Base-by-base conservation (phyloP, 2,329 filamentous ascomycete genomes). In the Penicillium sp. region DNA sequence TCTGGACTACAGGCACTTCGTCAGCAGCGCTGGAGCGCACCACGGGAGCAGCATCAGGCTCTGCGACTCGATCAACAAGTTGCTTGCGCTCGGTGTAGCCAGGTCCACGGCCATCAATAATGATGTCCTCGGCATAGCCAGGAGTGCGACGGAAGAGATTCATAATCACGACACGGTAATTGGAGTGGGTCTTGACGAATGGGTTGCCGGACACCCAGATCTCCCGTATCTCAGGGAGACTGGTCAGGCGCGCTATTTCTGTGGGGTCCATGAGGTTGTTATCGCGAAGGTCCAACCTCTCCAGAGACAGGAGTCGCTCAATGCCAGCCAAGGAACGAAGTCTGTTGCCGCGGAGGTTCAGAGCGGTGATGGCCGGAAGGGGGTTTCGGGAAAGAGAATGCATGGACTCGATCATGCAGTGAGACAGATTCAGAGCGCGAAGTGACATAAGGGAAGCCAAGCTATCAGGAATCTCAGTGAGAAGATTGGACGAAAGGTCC, bases 341-440 rank as follows among this genome's bases (percentile, higher is more conserved):
- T 46, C 93, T 87, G 73, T 99, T 99, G 49, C 86, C 90, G 56
- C 93, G 88, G 54, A 99, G 84, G 69, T 98, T 98, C 56, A 99
- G 80, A 1, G 93, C 93, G 1, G 90, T 96, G 61, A 99, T 96
- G 21, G 95, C 93, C 27, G 95, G 93, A 5, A 99, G 82, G 13
- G 95, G 73, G 68, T 89, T 95, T 61, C 90, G 87, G 2, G 87
- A 87, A 43, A 99, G 80, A 2, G 93, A 96, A 68, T 96, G 90
- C 55, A 99, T 81, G 16, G 92, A 95, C 66, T 93, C 90, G 61
- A 99, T 98, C 93, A 98, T 97, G 81, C 93, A 98, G 68, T 96
- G 90, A 4, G 93, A 96, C 26, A 99, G 82, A 68, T 99, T 98
- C 53, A 99, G 79, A 24, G 95, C 93, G 62, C 93, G 87, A n/a